phyloP scores from a whole-genome alignment of 768 basidiomycete genomes.

The Tricholoma sp. region DNA sequence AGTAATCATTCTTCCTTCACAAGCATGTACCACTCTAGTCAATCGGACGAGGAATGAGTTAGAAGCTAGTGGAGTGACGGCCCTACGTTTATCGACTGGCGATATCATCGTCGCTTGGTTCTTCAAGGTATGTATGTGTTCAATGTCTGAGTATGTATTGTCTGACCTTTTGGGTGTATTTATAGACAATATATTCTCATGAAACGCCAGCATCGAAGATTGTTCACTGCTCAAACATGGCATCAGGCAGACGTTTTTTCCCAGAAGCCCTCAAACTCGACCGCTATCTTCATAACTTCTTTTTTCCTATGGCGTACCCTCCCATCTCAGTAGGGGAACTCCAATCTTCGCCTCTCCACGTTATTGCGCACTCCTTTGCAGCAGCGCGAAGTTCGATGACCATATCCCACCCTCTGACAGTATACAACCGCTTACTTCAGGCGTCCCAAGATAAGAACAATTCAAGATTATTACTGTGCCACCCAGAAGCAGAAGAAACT shows the following conservation, averaged over 20 bases:
- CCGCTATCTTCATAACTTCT: slow-evolving; percentile 12
- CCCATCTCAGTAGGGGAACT: slow-evolving; percentile 29
- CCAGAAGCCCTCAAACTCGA: slow-evolving; percentile 22
- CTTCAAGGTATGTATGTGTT: slow-evolving; percentile 31
- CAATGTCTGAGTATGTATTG: too few relatives aligned
- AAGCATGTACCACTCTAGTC: slow-evolving; percentile 22
- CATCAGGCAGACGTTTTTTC: not conserved
- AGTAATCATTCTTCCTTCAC: slow-evolving; percentile 30
- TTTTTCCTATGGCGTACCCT: slow-evolving; percentile 36
- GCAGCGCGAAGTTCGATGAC: slow-evolving; percentile 18
- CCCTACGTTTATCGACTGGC: slow-evolving; percentile 25
- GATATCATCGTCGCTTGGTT: slow-evolving; percentile 38
- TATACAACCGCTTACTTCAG: slow-evolving; percentile 12
- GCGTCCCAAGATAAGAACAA: slow-evolving; percentile 14
- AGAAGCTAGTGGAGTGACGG: slow-evolving; percentile 9
- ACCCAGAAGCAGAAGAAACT: slow-evolving; percentile 30
- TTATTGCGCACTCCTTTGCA: slow-evolving; percentile 20
- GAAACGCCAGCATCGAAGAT: not conserved
- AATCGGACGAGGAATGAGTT: slow-evolving; percentile 24
- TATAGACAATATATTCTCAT: not conserved
- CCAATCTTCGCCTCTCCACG: slow-evolving; percentile 22
- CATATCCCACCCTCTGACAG: slow-evolving; percentile 24
- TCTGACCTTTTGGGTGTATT: slow-evolving; percentile 14
- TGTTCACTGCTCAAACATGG: not conserved
- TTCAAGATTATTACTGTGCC: slow-evolving; percentile 26